Base-by-base conservation (phyloP, 176 grass and related monocot genomes). In the Rhynchospora breviuscula region DNA sequence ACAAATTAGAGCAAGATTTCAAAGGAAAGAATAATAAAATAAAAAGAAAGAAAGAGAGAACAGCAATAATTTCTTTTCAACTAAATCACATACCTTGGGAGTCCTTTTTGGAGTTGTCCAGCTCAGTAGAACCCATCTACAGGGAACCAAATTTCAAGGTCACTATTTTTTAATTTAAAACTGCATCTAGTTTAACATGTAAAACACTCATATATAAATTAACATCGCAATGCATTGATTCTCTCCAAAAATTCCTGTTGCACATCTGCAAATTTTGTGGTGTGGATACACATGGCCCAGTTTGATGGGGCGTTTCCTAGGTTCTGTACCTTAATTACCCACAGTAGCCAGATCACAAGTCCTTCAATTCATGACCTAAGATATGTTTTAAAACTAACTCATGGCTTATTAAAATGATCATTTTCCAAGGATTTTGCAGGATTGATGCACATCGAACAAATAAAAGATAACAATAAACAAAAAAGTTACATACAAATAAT, bases 41-140 rank as follows among this genome's bases (percentile, higher is more conserved):
- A 21, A 47, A 8, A 14, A 14, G 15, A 59, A 4, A 7, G 2
- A 29, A 29, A 75, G 11, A 29, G 26, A 57, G 33, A 56, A 57
- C 3, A 18, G 23, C 25, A 10, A 33, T 22, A 57, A 56, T 54
- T 56, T 23, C 49, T 47, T 56, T 31, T 57, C 7, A 56, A 31
- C 18, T 3, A 57, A 78, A 57, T 54, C 26, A 57, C 25, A 54
- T 56, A 57, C 73, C 23, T 9, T 31, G 49, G 49, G 51, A 11
- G 56, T 78, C 51, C 73, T 78, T 78, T 57, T 48, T 57, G 13
- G 73, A 78, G 73, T 57, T 78, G 49, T 35, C 51, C 5, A 33
- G 49, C 3, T 57, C 23, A 11, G 22, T 78, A 78, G 51, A 56
- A 54, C 49, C 51, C 54, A 78, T 57, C 73, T 78, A 78, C 51